These are phyloP conservation scores for Berkeleyomyces basicola DNA, from an alignment of 2,329 filamentous ascomycete species.

Conservation along the genomic window DNA sequence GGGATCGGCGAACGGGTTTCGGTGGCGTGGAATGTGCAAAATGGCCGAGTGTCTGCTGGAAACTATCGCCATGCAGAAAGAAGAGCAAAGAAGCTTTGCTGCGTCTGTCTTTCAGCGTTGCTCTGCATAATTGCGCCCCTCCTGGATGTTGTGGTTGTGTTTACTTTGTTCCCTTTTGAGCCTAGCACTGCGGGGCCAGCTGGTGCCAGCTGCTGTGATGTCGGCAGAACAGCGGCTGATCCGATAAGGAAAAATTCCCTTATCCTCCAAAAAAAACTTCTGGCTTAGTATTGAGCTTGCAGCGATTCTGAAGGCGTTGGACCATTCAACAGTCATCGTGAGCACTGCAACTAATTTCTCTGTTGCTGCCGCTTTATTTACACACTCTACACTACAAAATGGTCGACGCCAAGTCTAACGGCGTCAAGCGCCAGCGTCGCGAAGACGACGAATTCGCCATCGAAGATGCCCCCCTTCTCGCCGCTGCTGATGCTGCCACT, in stretches of 20 bases:
- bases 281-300: neutral
- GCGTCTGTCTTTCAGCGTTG: neutral
- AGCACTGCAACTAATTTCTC: neutral
- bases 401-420: conserved; percentile 18
- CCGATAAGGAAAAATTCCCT: conserved; percentile 11
- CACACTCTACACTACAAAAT: conserved; percentile 15
- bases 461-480: conserved; percentile 20
- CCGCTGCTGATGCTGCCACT: conserved; percentile 18
- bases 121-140: conserved; percentile 5
- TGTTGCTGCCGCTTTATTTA: conserved; percentile 4
- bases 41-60: neutral
- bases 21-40: neutral
- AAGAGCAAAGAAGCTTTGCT: neutral
- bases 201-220: neutral
- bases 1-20: neutral
- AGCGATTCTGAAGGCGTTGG: neutral
- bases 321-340: neutral
- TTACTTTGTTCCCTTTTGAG: conserved; percentile 13
- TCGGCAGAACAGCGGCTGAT: conserved; percentile 7
- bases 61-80: neutral
- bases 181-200: neutral
- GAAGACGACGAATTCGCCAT: conserved; percentile 19
- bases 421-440: conserved; percentile 22
- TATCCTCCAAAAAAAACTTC: conserved; percentile 12
- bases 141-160: conserved; percentile 5